Evolutionary conservation across 345 rosid species (phyloP).

Genomic region (Leavenworthia alabamica): DNA sequence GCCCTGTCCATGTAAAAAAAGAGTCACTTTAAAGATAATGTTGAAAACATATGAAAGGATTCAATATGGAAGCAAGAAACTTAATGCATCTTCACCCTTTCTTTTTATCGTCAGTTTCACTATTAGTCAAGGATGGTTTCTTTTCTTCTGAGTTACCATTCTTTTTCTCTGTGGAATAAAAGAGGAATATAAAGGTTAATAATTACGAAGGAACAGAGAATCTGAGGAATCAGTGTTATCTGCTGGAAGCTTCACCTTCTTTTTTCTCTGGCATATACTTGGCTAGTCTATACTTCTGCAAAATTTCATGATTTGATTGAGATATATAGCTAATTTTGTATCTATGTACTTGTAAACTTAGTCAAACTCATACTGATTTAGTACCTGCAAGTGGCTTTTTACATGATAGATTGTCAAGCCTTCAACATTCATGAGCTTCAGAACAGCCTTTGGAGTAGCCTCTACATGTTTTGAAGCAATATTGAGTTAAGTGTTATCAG

Average conservation of each 20-base stretch:
- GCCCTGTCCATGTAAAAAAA: conserved; percentile 33
- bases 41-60: conserved; percentile 4
- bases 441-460: conserved; percentile 88
- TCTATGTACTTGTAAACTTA: neutral
- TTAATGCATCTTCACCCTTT: conserved; percentile 42
- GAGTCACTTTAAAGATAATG: neutral
- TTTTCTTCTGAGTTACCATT: conserved; percentile 53
- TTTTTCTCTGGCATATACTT: conserved; percentile 83
- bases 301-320: conserved; percentile 9
- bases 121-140: conserved; percentile 39
- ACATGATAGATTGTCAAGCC: conserved; percentile 92
- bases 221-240: neutral
- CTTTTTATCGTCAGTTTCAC: conserved; percentile 45
- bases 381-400: conserved; percentile 94
- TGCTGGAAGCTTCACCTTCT: conserved; percentile 51
- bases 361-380: neutral
- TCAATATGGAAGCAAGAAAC: conserved; percentile 12
- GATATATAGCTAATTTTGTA: conserved; percentile 6
- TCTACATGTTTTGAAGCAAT: conserved; percentile 42
- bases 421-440: conserved; percentile 84
- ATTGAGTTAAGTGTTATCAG: neutral
- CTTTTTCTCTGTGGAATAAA: conserved; percentile 40
- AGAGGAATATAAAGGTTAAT: neutral
- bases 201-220: conserved; percentile 1
- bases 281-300: conserved; percentile 91